Evolutionary conservation across 495 filamentous ascomycete genomes (phyloP).

Genomic region (Lasiosphaeria hispida): DNA sequence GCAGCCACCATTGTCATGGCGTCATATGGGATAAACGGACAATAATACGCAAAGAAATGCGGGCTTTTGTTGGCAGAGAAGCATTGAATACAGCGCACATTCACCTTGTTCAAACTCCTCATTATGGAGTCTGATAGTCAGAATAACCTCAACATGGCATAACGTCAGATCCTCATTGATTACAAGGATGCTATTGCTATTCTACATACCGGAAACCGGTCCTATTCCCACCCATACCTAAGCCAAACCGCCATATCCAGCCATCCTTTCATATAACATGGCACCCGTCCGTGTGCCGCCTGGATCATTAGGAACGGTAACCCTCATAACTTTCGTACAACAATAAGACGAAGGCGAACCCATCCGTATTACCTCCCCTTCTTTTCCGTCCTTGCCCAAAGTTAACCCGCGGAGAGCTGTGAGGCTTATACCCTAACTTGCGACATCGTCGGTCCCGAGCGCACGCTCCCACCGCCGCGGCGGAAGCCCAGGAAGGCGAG

Average conservation of each 20-base stretch:
- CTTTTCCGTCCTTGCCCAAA: background rate
- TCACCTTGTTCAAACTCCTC: too few relatives aligned
- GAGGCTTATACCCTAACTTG: conserved; percentile 43
- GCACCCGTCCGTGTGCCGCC: background rate
- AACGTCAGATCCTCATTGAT: background rate
- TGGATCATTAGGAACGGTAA: conserved; percentile 11
- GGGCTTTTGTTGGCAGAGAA: too few relatives aligned
- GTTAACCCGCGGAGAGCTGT: background rate
- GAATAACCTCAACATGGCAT: background rate
- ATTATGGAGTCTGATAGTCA: too few relatives aligned
- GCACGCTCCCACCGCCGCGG: conserved; percentile 41
- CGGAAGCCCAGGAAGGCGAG: conserved; percentile 38
- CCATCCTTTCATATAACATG: conserved; percentile 1
- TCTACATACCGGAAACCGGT: conserved; percentile 1
- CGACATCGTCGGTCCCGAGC: conserved; percentile 43
- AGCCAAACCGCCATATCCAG: background rate
- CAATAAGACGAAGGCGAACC: background rate
- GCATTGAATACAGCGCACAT: too few relatives aligned
- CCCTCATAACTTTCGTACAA: conserved; percentile 17
- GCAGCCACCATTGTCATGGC: too few relatives aligned
- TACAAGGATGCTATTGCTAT: conserved; percentile 12
- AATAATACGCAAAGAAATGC: too few relatives aligned
- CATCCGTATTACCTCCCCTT: background rate
- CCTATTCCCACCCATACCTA: background rate
- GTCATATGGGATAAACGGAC: too few relatives aligned